Evolutionary conservation across 345 rosid genomes (phyloP).

Genomic region (Salix suchowensis): DNA sequence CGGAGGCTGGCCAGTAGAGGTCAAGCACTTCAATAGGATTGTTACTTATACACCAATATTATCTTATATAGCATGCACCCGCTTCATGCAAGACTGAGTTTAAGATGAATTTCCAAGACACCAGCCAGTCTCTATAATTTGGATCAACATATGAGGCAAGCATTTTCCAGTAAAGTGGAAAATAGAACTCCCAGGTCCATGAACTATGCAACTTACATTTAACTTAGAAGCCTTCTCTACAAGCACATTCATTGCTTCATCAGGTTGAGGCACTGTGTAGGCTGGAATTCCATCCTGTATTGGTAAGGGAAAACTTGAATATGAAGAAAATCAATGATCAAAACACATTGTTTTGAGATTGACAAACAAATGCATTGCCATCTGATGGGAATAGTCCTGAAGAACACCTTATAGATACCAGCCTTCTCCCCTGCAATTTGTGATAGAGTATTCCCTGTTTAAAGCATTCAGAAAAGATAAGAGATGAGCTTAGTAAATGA

Average conservation of each 20-base stretch:
- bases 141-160: background rate
- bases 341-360: background rate
- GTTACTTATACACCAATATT: background rate
- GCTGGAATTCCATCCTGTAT: slow-evolving; percentile 78
- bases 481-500: background rate
- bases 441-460: slow-evolving; percentile 83
- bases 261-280: slow-evolving; percentile 89
- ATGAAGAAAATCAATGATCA: background rate
- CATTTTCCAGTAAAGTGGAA: background rate
- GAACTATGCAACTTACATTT: slow-evolving; percentile 49
- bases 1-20: background rate
- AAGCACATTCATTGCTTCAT: slow-evolving; percentile 92
- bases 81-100: background rate
- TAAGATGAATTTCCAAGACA: background rate
- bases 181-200: slow-evolving; percentile 1
- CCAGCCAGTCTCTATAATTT: background rate
- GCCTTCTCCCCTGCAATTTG: slow-evolving; percentile 98
- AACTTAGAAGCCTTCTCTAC: slow-evolving; percentile 64
- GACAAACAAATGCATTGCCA: slow-evolving; percentile 5
- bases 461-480: slow-evolving; percentile 18
- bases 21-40: background rate
- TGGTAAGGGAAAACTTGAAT: background rate
- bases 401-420: slow-evolving; percentile 87
- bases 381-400: background rate
- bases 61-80: background rate